A percentile compares a stretch with the other conserved stretches of the same genome.
These are phyloP conservation scores for Citeromyces matritensis DNA, from an alignment of 805 yeast genomes.

Conservation along the genomic window DNA sequence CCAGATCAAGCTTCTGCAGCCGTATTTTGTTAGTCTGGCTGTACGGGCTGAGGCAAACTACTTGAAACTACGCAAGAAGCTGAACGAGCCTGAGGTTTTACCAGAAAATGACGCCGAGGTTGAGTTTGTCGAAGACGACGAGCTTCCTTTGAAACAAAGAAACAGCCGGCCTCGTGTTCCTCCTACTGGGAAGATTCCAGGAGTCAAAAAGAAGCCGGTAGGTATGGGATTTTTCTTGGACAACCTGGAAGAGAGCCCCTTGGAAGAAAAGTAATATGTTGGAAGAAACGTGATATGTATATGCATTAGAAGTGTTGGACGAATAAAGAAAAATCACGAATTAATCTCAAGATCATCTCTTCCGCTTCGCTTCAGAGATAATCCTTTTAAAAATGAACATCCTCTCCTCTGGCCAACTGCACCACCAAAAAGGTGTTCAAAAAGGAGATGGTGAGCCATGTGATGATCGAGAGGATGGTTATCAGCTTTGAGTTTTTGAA, in stretches of 20 bases:
- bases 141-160: constrained; percentile 65
- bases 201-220: constrained; percentile 47
- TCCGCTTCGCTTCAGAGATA: neutral
- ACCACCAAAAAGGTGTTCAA: constrained; percentile 44
- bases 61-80: constrained; percentile 25
- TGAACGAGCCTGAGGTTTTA: constrained; percentile 12
- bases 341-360: no score
- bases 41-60: constrained; percentile 24
- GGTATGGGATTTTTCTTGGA: constrained; percentile 38
- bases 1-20: constrained; percentile 43
- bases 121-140: constrained; percentile 68
- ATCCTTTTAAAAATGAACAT: constrained; percentile 12
- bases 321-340: no score
- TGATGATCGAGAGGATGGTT: constrained; percentile 28
- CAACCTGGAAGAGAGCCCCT: constrained; percentile 5
- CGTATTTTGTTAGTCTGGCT: constrained; percentile 29
- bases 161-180: constrained; percentile 70
- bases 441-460: constrained; percentile 64
- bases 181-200: constrained; percentile 75
- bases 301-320: neutral
- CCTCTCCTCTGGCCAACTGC: constrained; percentile 17
- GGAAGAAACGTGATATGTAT: neutral
- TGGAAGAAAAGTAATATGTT: neutral
- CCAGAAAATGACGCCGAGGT: constrained; percentile 26
- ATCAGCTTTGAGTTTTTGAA: constrained; percentile 41